These are phyloP conservation scores for Musa balbisiana DNA, from an alignment of 202 grass and related monocot species.

Conservation along the genomic window DNA sequence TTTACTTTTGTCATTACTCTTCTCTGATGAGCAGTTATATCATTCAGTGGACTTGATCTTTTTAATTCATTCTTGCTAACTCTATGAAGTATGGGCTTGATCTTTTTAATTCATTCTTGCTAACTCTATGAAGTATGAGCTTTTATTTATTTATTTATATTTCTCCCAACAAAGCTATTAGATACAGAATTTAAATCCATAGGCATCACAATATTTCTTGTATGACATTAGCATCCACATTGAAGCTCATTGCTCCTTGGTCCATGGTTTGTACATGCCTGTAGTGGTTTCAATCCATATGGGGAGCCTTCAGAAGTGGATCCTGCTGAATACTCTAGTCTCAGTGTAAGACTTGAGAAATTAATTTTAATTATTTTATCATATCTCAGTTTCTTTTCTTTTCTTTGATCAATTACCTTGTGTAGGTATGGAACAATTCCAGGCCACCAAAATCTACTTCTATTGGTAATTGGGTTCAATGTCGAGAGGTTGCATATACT, in stretches of 20 bases:
- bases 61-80: too few relatives aligned
- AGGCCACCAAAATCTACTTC: slow-evolving; percentile 23
- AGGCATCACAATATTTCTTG: too few relatives aligned
- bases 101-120: too few relatives aligned
- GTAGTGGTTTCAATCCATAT: slow-evolving; percentile 14
- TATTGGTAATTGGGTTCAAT: slow-evolving; percentile 79
- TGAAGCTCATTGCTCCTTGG: not conserved
- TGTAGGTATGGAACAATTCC: slow-evolving; percentile 1
- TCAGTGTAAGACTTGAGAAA: slow-evolving; percentile 4
- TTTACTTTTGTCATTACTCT: too few relatives aligned
- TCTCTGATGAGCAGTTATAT: too few relatives aligned
- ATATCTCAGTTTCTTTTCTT: not conserved
- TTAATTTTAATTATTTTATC: not conserved
- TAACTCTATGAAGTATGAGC: too few relatives aligned
- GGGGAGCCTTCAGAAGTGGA: slow-evolving; percentile 4
- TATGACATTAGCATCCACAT: not conserved
- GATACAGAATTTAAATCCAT: too few relatives aligned
- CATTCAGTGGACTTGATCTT: too few relatives aligned
- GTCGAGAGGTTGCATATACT: slow-evolving; percentile 33
- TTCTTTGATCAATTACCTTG: not conserved
- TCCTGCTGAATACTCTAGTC: slow-evolving; percentile 3
- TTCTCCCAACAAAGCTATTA: too few relatives aligned
- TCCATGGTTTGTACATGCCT: not conserved
- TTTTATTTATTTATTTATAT: too few relatives aligned
- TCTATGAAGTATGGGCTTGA: too few relatives aligned